Base-by-base conservation (phyloP, 176 grass and related monocot species). In the Musa beccarii region DNA sequence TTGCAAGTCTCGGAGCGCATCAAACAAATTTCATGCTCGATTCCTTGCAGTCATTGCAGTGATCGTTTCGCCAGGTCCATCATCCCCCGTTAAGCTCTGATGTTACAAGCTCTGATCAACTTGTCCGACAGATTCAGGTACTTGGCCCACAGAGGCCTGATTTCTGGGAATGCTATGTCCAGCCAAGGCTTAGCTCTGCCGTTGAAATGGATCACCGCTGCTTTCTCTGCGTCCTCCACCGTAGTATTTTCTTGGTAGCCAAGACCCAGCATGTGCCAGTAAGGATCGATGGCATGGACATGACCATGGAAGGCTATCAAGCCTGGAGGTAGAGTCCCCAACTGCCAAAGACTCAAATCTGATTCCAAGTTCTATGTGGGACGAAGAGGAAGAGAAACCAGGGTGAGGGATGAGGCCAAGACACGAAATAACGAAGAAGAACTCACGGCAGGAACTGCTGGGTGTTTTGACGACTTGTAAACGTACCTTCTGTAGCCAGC, bases 111-210 rank as follows among this genome's bases (percentile, higher is more conserved):
- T 65, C 49, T 77, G 49, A 77, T 77, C 9, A 77, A 77, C 20
- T 65, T 77, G 59, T 77, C 75, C 3, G 75, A 77, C 20, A 77
- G 26, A 53, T 66, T 61, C 49, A 77, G 21, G 61, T 77, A 66
- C 49, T 77, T 77, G 49, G 61, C 66, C 75, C 75, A 77, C 12
- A 76, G 75, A 20, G 59, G 59, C 20, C 59, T 34, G 75, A 76
- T 21, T 24, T 66, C 28, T 64, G 75, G 75, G 24, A 76, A 76
- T 65, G 75, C 75, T 52, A 76, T 65, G 29, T 76, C 75, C 75
- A 76, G n/a, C 75, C 75, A 76, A 23, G 75, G 75, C 8, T 76
- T 76, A 15, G 49, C 75, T 64, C 75, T 76, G 75, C 75, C 75
- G 25, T 76, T 76, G 75, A 76, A 76, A 64, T 76, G 75, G 43